Evolutionary conservation across 2,329 filamentous ascomycete genomes (phyloP), one percentile per base, ranked within the genome.

Genomic region (Akanthomyces muscarius): DNA sequence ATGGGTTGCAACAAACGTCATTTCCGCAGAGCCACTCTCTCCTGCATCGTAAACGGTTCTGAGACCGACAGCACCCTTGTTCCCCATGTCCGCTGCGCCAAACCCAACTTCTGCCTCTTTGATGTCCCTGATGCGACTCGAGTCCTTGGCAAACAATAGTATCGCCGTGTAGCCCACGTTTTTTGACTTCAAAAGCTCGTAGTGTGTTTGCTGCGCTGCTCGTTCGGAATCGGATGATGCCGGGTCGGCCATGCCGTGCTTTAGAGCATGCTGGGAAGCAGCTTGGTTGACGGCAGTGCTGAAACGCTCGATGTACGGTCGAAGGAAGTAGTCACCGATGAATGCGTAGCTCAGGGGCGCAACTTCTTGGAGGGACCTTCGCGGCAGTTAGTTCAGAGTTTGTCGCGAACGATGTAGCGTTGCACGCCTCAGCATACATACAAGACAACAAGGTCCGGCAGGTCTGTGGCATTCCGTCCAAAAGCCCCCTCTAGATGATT

Each of bases 111-210:
- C 90, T 2, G 89, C 91, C n/a, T 86, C 87, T 67, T 91, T 84
- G n/a, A 95, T 78, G 69, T 84, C 80, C 60, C 79, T 78, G 58
- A 97, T 79, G 28, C 83, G 80, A 10, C 81, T 75, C 0, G 83
- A 80, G 48, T 88, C 81, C 63, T 86, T 86, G 23, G 88, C 89
- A 73, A 97, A 97, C 21, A 97, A 82, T 81, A 98, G 86, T 57
- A 98, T 85, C 28, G 85, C 92, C 0, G 93, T 98, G 87, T 97
- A 92, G 67, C 95, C 94, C 55, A 93, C 84, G 73, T 95, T 92
- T 52, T 87, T 84, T 25, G 85, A 83, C 54, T 86, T 80, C 30
- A 97, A 77, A 61, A 91, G 85, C 45, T 86, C 85, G 74, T 96
- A 97, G 21, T 82, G 79, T 52, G 71, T 73, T 64, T 45, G 65